These are phyloP conservation scores for Microdochium nivale DNA, from an alignment of 2,329 filamentous ascomycete species.

Conservation along the genomic window DNA sequence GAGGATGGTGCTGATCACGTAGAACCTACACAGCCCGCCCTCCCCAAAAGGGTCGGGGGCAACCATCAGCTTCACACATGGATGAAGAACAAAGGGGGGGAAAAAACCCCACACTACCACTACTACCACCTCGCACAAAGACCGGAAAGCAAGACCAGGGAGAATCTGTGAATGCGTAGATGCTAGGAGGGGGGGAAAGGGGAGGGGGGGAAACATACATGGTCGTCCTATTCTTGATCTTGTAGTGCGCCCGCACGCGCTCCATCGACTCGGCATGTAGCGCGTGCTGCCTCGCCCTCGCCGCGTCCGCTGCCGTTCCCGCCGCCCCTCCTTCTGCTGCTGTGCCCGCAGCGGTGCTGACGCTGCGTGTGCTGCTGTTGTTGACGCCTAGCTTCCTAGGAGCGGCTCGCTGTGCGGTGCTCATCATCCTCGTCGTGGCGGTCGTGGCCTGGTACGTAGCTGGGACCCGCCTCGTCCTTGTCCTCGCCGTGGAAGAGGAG, in stretches of 20 bases:
- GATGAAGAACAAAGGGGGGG: no score
- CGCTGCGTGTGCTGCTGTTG: background rate
- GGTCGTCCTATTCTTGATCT: conserved; percentile 58
- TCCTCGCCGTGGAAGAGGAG: background rate
- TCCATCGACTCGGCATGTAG: conserved; percentile 42
- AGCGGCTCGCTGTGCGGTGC: background rate
- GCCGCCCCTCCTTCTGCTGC: background rate
- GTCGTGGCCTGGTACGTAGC: background rate
- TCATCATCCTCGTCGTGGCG: background rate
- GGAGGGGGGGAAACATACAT: conserved; percentile 37
- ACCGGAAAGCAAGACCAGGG: no score
- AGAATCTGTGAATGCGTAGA: background rate
- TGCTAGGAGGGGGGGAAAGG: background rate
- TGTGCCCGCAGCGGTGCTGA: background rate
- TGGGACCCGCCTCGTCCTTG: background rate
- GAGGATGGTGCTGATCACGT: conserved; percentile 67
- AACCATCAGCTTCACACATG: no score
- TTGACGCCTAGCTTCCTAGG: background rate
- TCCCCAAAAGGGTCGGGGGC: no score
- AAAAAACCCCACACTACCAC: no score
- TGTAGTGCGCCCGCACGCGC: conserved; percentile 54
- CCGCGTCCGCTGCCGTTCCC: conserved; percentile 8
- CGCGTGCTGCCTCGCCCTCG: conserved; percentile 16
- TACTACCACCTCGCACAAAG: no score
- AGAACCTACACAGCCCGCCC: no score